phyloP scores from a whole-genome alignment of 345 rosid species.

The Eucalyptus pauciflora region DNA sequence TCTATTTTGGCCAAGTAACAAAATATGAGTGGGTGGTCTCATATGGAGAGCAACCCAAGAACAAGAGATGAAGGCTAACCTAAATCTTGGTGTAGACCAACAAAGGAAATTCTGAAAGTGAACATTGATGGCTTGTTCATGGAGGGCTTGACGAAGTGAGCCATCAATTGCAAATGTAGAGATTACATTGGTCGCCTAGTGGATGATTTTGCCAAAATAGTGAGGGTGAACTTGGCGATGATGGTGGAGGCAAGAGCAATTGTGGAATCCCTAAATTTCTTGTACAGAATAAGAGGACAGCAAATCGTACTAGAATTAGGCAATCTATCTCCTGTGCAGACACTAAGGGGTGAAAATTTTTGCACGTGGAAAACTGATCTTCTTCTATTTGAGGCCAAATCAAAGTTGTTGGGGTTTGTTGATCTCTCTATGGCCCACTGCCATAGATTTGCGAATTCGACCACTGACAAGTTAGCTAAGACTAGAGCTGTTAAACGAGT shows the following conservation, averaged over 20 bases:
- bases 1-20: neutral
- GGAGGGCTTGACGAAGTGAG: neutral
- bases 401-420: neutral
- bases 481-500: too few species aligned
- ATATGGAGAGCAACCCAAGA: neutral
- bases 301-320: too few species aligned
- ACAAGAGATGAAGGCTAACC: neutral
- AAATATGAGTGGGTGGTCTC: neutral
- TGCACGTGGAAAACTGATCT: neutral
- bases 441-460: too few species aligned
- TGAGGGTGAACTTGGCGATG: neutral
- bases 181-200: accelerated
- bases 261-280: neutral
- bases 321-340: neutral
- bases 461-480: accelerated
- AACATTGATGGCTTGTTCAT: neutral
- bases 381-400: neutral
- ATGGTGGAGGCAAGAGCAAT: neutral
- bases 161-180: neutral
- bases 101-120: too few species aligned
- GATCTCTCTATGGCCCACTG: neutral
- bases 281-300: neutral
- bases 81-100: neutral
- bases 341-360: too few species aligned
- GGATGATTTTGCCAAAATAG: neutral